These are phyloP conservation scores for Prunus armeniaca DNA, from an alignment of 306 rosid species.

Conservation along the genomic window DNA sequence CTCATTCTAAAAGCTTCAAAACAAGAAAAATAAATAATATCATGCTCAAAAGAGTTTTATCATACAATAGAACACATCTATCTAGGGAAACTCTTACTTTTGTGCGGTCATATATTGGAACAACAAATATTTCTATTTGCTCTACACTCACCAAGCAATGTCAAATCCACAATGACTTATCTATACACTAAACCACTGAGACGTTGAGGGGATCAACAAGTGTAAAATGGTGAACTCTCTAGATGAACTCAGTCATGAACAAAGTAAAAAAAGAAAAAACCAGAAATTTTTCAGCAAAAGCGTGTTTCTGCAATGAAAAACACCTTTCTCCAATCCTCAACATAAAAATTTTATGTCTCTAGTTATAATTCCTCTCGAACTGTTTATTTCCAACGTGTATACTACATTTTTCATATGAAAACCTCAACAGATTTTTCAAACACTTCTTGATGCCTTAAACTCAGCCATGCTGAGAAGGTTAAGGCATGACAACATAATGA, in stretches of 20 bases:
- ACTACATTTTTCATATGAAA: too few species aligned
- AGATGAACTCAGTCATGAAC: neutral
- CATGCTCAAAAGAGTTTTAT: neutral
- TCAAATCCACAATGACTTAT: neutral
- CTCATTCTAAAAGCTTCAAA: neutral
- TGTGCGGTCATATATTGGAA: neutral
- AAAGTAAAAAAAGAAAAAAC: too few species aligned
- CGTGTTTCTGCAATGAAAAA: too few species aligned
- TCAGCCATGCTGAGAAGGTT: too few species aligned
- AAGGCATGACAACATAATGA: too few species aligned
- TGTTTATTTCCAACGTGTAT: too few species aligned
- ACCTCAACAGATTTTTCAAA: too few species aligned
- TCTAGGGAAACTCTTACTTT: neutral
- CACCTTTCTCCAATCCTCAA: too few species aligned
- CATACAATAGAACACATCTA: neutral
- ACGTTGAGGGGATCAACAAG: neutral
- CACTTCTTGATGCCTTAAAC: too few species aligned
- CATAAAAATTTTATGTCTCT: too few species aligned
- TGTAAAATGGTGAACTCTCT: neutral
- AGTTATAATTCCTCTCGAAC: too few species aligned
- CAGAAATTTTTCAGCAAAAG: too few species aligned
- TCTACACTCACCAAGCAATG: neutral
- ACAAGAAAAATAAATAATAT: neutral
- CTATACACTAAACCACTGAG: neutral
- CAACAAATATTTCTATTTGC: neutral